Evolutionary conservation across 73 alveolate species (phyloP), one percentile per base, ranked within the genome.

Genomic region (Paramecium sonneborni): DNA sequence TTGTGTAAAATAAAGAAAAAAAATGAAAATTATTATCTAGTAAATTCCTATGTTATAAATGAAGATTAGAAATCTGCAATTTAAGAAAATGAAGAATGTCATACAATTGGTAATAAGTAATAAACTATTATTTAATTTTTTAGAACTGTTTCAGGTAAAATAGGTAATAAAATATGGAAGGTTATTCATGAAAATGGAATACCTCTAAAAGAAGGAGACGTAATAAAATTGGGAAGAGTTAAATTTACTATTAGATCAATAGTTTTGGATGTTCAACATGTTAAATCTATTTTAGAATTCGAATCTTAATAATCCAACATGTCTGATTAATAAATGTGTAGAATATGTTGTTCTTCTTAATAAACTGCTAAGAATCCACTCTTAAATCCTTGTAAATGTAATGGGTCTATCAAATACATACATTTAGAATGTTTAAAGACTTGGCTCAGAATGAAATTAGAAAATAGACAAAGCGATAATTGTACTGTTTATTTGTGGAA

Each of bases 391-490:
- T 94, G 97, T 62, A 86, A 86, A 44, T 94, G 97, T 69, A 88
- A 95, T 10, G 97, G 97, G 70, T 82, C 96, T 11, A 88, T 94
- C 86, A 94, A 93, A 89, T 88, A 68, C 85, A 91, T 94, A 3
- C 97, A 94, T 93, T 76, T 94, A 14, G 92, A 85, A 39, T 94
- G 97, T 58, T 46, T 94, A 11, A 62, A 93, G 68, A 86, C 57
- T 34, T 94, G 97, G 97, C 94, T 94, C 2, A 95, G 93, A 85
- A 88, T 92, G 56, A 94, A 94, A 76, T 86, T 92, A 68, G 93
- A 92, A 23, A 88, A 57, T 85, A 62, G 92, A 70, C 89, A 94
- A 74, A 93, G 93, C 11, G 70, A 94, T 32, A 34, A 46, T 79
- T 38, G 97, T 88, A 79, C 85, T 82, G 84, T 90, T 96, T 34